phyloP scores from a whole-genome alignment of 345 rosid species.

The Euphorbia lathyris region DNA sequence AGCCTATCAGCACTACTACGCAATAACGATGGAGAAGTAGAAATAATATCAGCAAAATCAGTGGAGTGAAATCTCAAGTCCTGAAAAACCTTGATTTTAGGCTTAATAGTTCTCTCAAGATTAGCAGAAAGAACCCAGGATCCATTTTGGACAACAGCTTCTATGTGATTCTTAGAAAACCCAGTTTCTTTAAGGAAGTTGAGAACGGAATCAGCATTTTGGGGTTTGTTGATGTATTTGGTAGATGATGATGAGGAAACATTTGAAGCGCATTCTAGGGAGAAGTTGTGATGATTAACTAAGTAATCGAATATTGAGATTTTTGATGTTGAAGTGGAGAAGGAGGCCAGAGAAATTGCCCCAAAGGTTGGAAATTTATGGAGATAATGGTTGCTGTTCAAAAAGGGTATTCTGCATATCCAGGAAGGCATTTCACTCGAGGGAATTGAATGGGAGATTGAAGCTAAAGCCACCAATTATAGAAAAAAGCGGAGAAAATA shows the following conservation, averaged over 20 bases:
- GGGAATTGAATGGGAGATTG: too few species aligned
- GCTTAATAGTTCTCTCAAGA: neutral
- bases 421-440: too few species aligned
- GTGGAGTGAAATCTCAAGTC: neutral
- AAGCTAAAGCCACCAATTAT: too few species aligned
- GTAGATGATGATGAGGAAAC: neutral
- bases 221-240: neutral
- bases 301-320: neutral
- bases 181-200: neutral
- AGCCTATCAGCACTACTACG: neutral
- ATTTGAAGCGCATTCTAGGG: neutral
- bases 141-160: neutral
- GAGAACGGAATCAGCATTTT: neutral
- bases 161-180: neutral
- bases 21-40: neutral
- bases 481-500: too few species aligned
- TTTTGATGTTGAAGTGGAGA: neutral
- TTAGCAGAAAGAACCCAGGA: neutral
- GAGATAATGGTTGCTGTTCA: neutral
- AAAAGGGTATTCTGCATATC: too few species aligned
- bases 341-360: neutral
- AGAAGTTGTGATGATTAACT: neutral
- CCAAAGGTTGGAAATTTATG: neutral
- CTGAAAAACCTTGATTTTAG: neutral
- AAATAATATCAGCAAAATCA: neutral